A percentile compares a stretch with the other conserved stretches of the same genome.
These are phyloP conservation scores for Teratosphaeria pseudoeucalypti DNA, from an alignment of 2,329 filamentous ascomycete genomes.

Conservation along the genomic window DNA sequence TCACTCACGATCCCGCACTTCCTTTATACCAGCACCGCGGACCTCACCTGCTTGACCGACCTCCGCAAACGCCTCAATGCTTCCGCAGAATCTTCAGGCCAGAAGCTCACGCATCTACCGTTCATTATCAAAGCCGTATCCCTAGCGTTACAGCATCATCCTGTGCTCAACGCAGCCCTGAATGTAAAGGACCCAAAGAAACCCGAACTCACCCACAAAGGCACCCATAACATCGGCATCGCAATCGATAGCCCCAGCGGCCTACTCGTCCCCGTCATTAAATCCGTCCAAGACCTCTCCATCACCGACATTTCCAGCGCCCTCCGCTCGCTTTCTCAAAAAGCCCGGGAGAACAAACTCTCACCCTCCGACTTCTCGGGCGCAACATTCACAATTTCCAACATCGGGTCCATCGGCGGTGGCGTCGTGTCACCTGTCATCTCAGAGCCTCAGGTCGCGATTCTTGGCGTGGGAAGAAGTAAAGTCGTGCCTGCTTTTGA, in stretches of 20 bases:
- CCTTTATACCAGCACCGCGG: conserved; percentile 82
- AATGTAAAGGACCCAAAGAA: conserved; percentile 54
- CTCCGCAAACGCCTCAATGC: conserved; percentile 68
- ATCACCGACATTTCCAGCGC: conserved; percentile 71
- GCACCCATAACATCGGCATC: conserved; percentile 86
- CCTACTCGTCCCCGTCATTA: conserved; percentile 84
- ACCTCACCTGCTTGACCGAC: conserved; percentile 63
- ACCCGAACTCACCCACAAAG: conserved; percentile 66
- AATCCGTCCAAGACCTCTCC: conserved; percentile 66
- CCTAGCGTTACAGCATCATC: conserved; percentile 68
- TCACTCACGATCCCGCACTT: conserved; percentile 91
- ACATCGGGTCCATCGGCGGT: conserved; percentile 90
- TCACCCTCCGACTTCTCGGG: conserved; percentile 65
- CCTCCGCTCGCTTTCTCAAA: conserved; percentile 59
- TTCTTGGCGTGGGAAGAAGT: conserved; percentile 77
- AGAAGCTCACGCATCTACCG: conserved; percentile 78
- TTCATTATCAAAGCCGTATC: conserved; percentile 96
- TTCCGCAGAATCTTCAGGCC: conserved; percentile 29
- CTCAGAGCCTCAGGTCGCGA: conserved; percentile 81
- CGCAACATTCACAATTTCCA: conserved; percentile 90
- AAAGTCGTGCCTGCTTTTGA: conserved; percentile 71
- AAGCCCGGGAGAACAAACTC: conserved; percentile 67
- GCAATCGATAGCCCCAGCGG: conserved; percentile 89
- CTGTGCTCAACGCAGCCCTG: conserved; percentile 77
- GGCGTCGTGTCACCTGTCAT: conserved; percentile 87